A percentile compares a stretch with the other conserved stretches of the same genome.
Evolutionary conservation across 208 protist genomes (phyloP).

Genomic region (Trypanosoma avium): DNA sequence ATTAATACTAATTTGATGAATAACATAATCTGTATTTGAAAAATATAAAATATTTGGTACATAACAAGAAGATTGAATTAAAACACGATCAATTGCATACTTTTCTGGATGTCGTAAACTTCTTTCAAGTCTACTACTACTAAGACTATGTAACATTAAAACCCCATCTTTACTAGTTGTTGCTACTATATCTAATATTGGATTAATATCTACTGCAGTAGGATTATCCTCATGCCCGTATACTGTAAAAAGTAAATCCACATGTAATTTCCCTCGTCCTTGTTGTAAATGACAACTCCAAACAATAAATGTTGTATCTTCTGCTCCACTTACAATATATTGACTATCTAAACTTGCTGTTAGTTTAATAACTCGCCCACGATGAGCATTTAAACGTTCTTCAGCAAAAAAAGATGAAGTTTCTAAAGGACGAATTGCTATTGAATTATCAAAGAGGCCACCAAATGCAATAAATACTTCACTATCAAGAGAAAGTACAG

Average conservation of each 20-base stretch:
- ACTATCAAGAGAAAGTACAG: slow-evolving; percentile 58
- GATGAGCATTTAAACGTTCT: slow-evolving; percentile 70
- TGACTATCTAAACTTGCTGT: slow-evolving; percentile 64
- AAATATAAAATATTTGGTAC: slow-evolving; percentile 80
- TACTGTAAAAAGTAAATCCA: slow-evolving; percentile 74
- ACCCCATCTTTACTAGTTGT: slow-evolving; percentile 82
- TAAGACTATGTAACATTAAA: slow-evolving; percentile 78
- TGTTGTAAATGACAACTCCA: slow-evolving; percentile 65
- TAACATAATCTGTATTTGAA: slow-evolving; percentile 65
- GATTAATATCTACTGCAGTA: slow-evolving; percentile 70
- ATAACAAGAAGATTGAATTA: slow-evolving; percentile 80
- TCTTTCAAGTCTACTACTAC: slow-evolving; percentile 62
- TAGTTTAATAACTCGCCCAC: slow-evolving; percentile 68
- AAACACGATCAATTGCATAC: slow-evolving; percentile 67
- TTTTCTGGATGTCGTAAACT: slow-evolving; percentile 66
- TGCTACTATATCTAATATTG: slow-evolving; percentile 71
- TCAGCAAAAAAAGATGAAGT: slow-evolving; percentile 30
- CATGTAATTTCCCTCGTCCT: slow-evolving; percentile 38
- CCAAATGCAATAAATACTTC: slow-evolving; percentile 76
- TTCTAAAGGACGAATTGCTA: slow-evolving; percentile 63
- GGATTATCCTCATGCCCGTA: slow-evolving; percentile 86
- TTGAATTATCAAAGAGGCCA: slow-evolving; percentile 83
- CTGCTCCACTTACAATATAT: slow-evolving; percentile 81
- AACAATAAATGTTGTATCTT: slow-evolving; percentile 92
- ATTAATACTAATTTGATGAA: slow-evolving; percentile 85